Percentiles rank a stretch among this genome's conserved stretches.
phyloP scores from a whole-genome alignment of 2,329 filamentous ascomycete species.

The Sclerotinia trifoliorum region DNA sequence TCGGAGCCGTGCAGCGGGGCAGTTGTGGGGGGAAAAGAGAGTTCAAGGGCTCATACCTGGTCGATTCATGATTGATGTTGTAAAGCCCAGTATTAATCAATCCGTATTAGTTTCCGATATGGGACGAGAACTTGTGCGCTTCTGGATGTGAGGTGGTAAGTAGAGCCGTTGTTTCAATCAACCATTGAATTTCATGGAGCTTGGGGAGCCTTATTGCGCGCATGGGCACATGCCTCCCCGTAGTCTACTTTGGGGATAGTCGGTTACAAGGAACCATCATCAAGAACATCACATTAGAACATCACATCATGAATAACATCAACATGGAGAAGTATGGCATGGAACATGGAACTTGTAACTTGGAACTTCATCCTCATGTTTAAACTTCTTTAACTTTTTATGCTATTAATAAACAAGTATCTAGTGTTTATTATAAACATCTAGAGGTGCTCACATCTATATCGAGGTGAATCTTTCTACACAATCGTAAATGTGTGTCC shows the following conservation, averaged over 20 bases:
- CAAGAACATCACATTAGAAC: neutral
- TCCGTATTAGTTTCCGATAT: neutral
- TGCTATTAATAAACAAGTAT: neutral
- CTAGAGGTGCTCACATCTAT: neutral
- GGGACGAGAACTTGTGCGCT: slow-evolving; percentile 17
- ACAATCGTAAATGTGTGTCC: neutral
- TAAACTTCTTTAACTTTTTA: neutral
- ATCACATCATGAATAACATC: neutral
- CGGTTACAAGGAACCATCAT: slow-evolving; percentile 7
- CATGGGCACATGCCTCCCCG: slow-evolving; percentile 23
- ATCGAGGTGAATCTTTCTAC: neutral
- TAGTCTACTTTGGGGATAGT: slow-evolving; percentile 22
- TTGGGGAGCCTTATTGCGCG: slow-evolving; percentile 21
- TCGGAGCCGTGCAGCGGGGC: slow-evolving; percentile 33
- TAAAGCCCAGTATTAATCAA: neutral
- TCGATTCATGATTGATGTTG: slow-evolving; percentile 37
- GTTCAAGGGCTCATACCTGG: slow-evolving; percentile 37
- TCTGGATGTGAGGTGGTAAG: slow-evolving; percentile 4
- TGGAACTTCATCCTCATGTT: neutral
- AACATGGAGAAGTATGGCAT: neutral
- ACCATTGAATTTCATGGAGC: slow-evolving; percentile 23
- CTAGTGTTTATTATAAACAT: neutral
- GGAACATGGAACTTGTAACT: neutral
- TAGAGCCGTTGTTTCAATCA: slow-evolving; percentile 11
- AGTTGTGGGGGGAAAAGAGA: slow-evolving; percentile 31